A percentile compares a stretch with the other conserved stretches of the same genome.
phyloP scores from a whole-genome alignment of 371 early-diverging fungal species.

The Phascolomyces articulosus region DNA sequence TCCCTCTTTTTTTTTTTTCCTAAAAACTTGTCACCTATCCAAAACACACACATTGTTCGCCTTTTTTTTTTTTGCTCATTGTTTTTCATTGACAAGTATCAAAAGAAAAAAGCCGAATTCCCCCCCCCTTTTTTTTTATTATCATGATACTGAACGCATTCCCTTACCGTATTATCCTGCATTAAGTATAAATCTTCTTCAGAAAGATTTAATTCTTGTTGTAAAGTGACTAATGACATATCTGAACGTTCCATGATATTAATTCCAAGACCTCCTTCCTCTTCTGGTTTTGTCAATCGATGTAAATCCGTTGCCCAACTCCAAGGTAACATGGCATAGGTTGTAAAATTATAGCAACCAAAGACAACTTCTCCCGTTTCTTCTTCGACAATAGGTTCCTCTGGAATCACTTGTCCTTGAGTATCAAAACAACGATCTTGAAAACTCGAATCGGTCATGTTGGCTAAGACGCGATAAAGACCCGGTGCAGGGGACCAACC shows the following conservation, averaged over 20 bases:
- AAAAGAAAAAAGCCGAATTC: too few relatives aligned
- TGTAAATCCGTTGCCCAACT: constrained; percentile 29
- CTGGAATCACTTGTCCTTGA: constrained; percentile 14
- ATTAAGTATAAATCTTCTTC: constrained; percentile 29
- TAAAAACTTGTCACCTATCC: too few relatives aligned
- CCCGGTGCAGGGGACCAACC: constrained; percentile 40
- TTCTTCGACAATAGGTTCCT: constrained; percentile 8
- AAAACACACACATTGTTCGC: too few relatives aligned
- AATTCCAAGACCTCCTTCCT: constrained; percentile 28
- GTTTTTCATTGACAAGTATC: too few relatives aligned
- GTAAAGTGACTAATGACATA: constrained; percentile 21
- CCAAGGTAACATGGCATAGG: constrained; percentile 30
- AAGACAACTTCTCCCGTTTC: constrained; percentile 13
- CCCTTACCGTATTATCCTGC: constrained; percentile 30
- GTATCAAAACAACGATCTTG: constrained; percentile 27
- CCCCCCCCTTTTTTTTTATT: too few relatives aligned
- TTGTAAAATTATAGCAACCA: constrained; percentile 32
- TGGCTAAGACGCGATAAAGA: constrained; percentile 22
- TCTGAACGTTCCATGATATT: constrained; percentile 28
- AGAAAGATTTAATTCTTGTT: constrained; percentile 15
- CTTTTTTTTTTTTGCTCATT: too few relatives aligned
- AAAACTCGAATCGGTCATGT: constrained; percentile 26
- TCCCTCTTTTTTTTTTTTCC: background rate
- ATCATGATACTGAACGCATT: background rate
- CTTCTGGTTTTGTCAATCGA: constrained; percentile 18